phyloP scores from a whole-genome alignment of 768 basidiomycete genomes.

The Rhodosporidiobolus sp. region DNA sequence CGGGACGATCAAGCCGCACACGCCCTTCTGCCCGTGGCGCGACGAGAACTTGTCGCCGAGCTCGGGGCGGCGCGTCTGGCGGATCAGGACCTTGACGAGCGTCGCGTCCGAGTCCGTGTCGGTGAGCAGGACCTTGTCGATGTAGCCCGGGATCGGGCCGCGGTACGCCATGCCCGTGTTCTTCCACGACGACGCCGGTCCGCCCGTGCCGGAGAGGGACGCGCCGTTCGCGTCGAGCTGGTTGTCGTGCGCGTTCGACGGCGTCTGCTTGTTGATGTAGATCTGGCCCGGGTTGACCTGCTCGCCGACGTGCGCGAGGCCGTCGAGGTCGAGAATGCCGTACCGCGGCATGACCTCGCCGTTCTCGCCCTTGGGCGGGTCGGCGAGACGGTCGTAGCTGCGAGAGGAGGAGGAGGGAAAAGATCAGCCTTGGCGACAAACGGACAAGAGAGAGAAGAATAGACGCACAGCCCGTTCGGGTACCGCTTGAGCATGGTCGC shows the following conservation, averaged over 20 bases:
- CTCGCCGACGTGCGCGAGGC: constrained; percentile 91
- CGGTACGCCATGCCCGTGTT: constrained; percentile 91
- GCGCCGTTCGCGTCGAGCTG: constrained; percentile 24
- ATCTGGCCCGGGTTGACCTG: constrained; percentile 88
- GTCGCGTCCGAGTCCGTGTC: constrained; percentile 90
- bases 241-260: constrained; percentile 80
- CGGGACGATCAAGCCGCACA: constrained; percentile 96
- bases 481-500: constrained; percentile 90
- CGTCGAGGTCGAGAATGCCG: constrained; percentile 86
- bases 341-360: constrained; percentile 77
- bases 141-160: constrained; percentile 83
- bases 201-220: constrained; percentile 44
- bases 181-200: constrained; percentile 79
- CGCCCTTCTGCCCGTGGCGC: constrained; percentile 96
- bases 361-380: constrained; percentile 80
- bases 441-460: neutral
- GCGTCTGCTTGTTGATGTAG: constrained; percentile 95
- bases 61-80: constrained; percentile 93
- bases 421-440: neutral
- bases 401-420: neutral
- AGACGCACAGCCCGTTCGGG: constrained; percentile 88
- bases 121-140: constrained; percentile 97
- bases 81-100: constrained; percentile 92
- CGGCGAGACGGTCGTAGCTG: constrained; percentile 89
- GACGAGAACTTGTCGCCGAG: constrained; percentile 98